phyloP scores from a whole-genome alignment of 2,329 filamentous ascomycete genomes.

The Fusarium oxysporum region DNA sequence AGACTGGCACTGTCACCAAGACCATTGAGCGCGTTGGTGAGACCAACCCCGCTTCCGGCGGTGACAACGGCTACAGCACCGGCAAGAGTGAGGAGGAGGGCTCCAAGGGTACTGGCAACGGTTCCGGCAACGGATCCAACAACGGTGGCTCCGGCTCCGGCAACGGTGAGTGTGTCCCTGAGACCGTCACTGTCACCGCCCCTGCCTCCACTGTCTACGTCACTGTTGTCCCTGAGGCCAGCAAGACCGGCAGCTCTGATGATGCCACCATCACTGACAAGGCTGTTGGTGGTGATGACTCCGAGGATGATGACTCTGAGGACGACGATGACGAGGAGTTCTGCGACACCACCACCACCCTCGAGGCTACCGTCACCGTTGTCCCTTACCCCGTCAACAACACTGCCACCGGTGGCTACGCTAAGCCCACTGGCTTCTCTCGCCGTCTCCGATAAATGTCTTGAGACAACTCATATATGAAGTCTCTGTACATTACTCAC shows the following conservation, averaged over 20 bases:
- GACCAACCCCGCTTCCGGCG: slow-evolving; percentile 39
- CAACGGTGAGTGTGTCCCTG: slow-evolving; percentile 31
- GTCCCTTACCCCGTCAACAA: slow-evolving; percentile 57
- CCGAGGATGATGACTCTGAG: slow-evolving; percentile 31
- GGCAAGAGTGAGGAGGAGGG: slow-evolving; percentile 16
- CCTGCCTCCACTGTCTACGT: slow-evolving; percentile 53
- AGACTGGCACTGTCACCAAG: slow-evolving; percentile 51
- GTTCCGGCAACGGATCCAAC: slow-evolving; percentile 23
- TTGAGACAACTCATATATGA: slow-evolving; percentile 26
- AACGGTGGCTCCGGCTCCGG: slow-evolving; percentile 3
- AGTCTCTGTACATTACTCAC: slow-evolving; percentile 43
- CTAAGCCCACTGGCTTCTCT: slow-evolving; percentile 52
- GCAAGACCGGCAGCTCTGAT: slow-evolving; percentile 36
- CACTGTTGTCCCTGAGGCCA: slow-evolving; percentile 45
- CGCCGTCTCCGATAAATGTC: slow-evolving; percentile 49
- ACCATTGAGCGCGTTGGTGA: slow-evolving; percentile 48
- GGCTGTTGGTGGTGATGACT: slow-evolving; percentile 18
- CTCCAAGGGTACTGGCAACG: slow-evolving; percentile 23
- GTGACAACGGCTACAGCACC: slow-evolving; percentile 35
- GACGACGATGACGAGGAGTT: slow-evolving; percentile 35
- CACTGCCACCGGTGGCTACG: slow-evolving; percentile 51
- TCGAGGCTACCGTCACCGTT: slow-evolving; percentile 51
- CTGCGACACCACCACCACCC: slow-evolving; percentile 45
- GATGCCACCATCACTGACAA: slow-evolving; percentile 41
- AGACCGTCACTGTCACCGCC: slow-evolving; percentile 49